Base-by-base conservation (phyloP, 306 rosid genomes). In the Glycine latifolia region DNA sequence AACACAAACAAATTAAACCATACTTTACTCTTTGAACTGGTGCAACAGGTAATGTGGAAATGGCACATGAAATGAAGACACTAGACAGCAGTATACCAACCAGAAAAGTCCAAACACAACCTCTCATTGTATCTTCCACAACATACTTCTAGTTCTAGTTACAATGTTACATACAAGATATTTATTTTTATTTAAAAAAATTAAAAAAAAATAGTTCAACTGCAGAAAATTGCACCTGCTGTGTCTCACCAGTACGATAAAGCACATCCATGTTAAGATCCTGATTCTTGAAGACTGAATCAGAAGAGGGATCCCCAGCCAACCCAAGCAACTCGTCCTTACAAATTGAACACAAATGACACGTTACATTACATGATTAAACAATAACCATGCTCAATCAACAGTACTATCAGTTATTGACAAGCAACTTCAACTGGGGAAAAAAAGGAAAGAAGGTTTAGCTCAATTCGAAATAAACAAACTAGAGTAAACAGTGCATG, bases 171-270 rank as follows among this genome's bases (percentile, higher is more conserved):
- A 39, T 17, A 73, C 16, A 49, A 58, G 2, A 71, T 53, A 37
- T 15, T 67, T 67, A 62, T 11, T 63, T 7, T 8, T 14, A 71
- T 26, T 26, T 26, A n/a, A n/a, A n/a, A n/a, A n/a, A n/a, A n/a
- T n/a, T n/a, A 26, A 26, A 26, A 10, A 31, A 3, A 48, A 10
- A 70, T 4, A 77, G 17, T 81, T 75, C 6, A 70, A 77, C 37
- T 7, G 63, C n/a, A 53, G 37, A 85, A 81, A 65, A 20, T 43
- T 80, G 86, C 79, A 92, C 97, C 96, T 87, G 91, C 41, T 87
- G 92, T 26, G 92, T 91, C 88, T 90, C 93, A 86, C 99, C 97
- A 66, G 90, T 67, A 78, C 94, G 97, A 90, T 95, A 91, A 87
- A 93, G 88, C 78, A 90, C 97, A 48, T 93, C 97, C 99, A 90